A percentile compares a stretch with the other conserved stretches of the same genome.
phyloP scores from a whole-genome alignment of 148 eudicot genomes.

The Pouteria glomerata region DNA sequence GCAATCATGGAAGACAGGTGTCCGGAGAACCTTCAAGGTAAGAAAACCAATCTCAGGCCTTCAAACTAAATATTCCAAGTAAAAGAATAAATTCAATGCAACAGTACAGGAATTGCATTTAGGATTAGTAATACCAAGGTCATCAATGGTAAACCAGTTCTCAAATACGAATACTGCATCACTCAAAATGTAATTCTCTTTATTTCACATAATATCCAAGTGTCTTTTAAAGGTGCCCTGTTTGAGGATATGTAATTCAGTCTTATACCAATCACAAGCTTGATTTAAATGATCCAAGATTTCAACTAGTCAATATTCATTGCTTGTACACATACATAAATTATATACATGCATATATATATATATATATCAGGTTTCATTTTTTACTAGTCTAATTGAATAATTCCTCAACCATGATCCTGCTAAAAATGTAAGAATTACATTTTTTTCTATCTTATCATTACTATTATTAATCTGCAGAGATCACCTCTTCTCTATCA shows the following conservation, averaged over 20 bases:
- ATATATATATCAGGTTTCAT: background rate
- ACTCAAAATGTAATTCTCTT: background rate
- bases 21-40: slow-evolving; percentile 51
- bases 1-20: slow-evolving; percentile 56
- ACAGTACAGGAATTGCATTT: background rate
- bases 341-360: background rate
- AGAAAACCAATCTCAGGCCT: slow-evolving; percentile 11
- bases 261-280: background rate
- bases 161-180: background rate
- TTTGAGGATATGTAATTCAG: background rate
- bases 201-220: background rate
- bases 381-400: background rate
- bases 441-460: background rate
- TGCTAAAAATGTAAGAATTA: background rate
- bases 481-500: background rate
- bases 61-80: background rate
- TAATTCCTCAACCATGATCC: background rate
- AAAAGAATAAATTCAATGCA: slow-evolving; percentile 4
- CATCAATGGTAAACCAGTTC: background rate
- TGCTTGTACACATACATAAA: background rate
- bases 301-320: background rate
- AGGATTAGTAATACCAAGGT: background rate
- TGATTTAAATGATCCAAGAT: background rate
- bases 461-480: background rate
- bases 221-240: background rate